Evolutionary conservation across 2,329 filamentous ascomycete genomes (phyloP), one percentile per base, ranked within the genome.

Genomic region (Ophiostoma montium): DNA sequence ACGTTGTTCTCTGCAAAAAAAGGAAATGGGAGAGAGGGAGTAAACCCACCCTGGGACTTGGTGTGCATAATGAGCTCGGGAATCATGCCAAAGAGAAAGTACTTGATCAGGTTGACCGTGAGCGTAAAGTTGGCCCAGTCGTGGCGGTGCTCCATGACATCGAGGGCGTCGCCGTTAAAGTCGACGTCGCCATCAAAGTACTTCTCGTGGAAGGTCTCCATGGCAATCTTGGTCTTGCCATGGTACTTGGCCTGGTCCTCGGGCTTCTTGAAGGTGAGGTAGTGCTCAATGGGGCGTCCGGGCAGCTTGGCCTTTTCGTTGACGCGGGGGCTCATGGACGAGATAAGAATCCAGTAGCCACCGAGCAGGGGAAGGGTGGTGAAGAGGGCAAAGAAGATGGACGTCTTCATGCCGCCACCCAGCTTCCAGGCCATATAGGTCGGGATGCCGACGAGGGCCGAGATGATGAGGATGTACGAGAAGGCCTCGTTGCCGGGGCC

Each of bases 151-250:
- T 96, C 92, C 67, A 96, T 70, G 44, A 86, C 73, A 62, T 96
- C 90, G 54, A 96, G 75, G 60, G 75, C 78, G 67, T 96, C 92
- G 51, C 88, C 89, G 66, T 95, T 96, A 75, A 95, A 90, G 59
- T 95, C 87, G 55, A 95, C 88, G 51, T 94, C 81, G 52, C 86
- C 87, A 62, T 92, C 84, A 67, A 96, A 94, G 75, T 95, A 96
- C 84, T 90, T 94, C 69, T 95, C 89, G 64, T 94, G 82, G 74
- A 96, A 96, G 21, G 87, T 94, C 71, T 94, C 83, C 73, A 94
- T 83, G 49, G 87, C 82, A 53, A 92, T 87, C 70, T 84, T 89
- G 69, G 76, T 84, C 65, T 75, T 75, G 65, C 86, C 86, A 57
- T 76, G 74, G 70, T 87, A 92, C 68, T 81, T 86, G 60, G 65